Percentiles rank a stretch among this genome's conserved stretches.
Evolutionary conservation across 2,329 filamentous ascomycete genomes (phyloP).

Genomic region (Aspergillus nomiae): DNA sequence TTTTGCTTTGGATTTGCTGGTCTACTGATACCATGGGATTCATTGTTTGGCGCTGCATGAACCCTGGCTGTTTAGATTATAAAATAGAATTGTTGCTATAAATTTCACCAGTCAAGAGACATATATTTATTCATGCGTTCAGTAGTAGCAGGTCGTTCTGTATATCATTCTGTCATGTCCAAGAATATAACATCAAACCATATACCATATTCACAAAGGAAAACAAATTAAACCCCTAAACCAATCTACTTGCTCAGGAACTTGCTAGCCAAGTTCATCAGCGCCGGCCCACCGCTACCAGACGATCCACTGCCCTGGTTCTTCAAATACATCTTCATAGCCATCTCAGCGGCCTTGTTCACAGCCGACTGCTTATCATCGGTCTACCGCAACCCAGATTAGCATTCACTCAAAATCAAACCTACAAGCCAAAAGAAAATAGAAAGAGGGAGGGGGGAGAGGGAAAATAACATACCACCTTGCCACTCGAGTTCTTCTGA

Average conservation of each 20-base stretch:
- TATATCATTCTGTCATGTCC: background rate
- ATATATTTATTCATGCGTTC: background rate
- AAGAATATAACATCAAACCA: background rate
- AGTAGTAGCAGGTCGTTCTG: background rate
- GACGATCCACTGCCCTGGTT: constrained; percentile 60
- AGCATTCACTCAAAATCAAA: constrained; percentile 9
- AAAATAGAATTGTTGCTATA: background rate
- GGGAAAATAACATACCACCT: constrained; percentile 47
- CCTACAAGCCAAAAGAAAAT: constrained; percentile 3
- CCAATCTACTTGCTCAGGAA: constrained; percentile 46
- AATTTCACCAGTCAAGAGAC: background rate
- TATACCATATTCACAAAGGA: constrained; percentile 1
- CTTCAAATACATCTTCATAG: constrained; percentile 90
- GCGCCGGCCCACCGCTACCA: constrained; percentile 50
- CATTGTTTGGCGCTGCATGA: constrained; percentile 7
- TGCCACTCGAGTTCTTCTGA: constrained; percentile 58
- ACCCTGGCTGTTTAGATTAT: constrained; percentile 4
- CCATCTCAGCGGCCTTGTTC: constrained; percentile 79
- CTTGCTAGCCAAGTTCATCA: constrained; percentile 63
- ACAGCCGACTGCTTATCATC: constrained; percentile 80
- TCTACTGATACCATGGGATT: constrained; percentile 2
- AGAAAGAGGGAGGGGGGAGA: constrained; percentile 8
- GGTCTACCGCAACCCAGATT: constrained; percentile 30
- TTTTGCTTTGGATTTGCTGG: constrained; percentile 1
- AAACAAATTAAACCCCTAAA: background rate